phyloP scores from a whole-genome alignment of 192 early-diverging fungal species.

The Backusella tuberculispora region DNA sequence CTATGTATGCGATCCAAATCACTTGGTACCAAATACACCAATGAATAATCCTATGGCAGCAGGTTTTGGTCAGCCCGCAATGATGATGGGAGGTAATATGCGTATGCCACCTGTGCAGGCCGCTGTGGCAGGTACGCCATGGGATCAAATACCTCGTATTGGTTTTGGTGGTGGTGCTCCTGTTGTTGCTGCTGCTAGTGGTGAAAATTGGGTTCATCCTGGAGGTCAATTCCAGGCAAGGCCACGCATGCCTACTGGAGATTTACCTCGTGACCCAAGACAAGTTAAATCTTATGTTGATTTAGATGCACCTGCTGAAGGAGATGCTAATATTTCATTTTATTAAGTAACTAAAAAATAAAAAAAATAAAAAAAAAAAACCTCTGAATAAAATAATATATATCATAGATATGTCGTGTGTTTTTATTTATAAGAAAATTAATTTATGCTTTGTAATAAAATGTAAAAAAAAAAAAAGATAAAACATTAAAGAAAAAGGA shows the following conservation, averaged over 20 bases:
- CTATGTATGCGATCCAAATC: conserved; percentile 87
- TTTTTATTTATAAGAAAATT: too few species aligned
- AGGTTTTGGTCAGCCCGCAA: conserved; percentile 14
- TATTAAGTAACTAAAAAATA: conserved; percentile 25
- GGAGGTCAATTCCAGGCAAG: neutral
- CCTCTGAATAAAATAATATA: conserved; percentile 16
- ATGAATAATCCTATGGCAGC: neutral
- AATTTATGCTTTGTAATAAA: too few species aligned
- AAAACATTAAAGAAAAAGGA: neutral
- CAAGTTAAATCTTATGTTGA: conserved; percentile 87
- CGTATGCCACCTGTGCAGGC: conserved; percentile 42
- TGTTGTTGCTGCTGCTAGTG: neutral
- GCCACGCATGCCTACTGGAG: conserved; percentile 27
- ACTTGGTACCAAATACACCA: conserved; percentile 52
- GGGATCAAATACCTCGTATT: conserved; percentile 65
- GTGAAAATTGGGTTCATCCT: neutral
- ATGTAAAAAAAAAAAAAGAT: neutral
- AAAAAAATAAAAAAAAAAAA: conserved; percentile 34
- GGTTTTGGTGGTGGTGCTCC: conserved; percentile 47
- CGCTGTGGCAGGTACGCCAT: conserved; percentile 51
- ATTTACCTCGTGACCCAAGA: conserved; percentile 64
- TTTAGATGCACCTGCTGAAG: conserved; percentile 84
- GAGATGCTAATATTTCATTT: conserved; percentile 37
- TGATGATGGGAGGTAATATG: conserved; percentile 30
- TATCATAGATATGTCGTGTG: conserved; percentile 19